Evolutionary conservation across 192 early-diverging fungal genomes (phyloP).

Genomic region (Entrophospora sp.): DNA sequence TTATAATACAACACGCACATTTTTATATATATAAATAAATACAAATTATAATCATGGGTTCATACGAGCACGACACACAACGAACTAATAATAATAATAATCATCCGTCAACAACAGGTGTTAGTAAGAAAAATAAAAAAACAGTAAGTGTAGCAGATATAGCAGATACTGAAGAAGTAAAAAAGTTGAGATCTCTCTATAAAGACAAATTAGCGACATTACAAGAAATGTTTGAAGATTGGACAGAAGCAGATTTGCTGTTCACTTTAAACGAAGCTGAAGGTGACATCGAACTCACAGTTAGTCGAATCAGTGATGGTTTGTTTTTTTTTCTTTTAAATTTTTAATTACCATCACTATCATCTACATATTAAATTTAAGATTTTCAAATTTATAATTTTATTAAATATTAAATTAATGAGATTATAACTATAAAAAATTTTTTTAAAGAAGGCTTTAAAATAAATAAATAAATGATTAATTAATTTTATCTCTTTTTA

Average conservation of each 20-base stretch:
- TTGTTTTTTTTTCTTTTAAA: neutral
- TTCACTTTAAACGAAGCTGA: conserved; percentile 74
- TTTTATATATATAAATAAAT: too few species aligned
- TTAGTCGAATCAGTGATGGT: conserved; percentile 77
- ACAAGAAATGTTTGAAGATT: conserved; percentile 67
- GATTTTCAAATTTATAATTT: neutral
- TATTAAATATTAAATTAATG: neutral
- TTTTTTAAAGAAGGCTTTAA: neutral
- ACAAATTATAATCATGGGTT: too few species aligned
- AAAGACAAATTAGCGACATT: conserved; percentile 47
- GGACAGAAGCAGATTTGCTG: conserved; percentile 84
- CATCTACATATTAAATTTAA: neutral
- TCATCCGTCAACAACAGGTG: too few species aligned
- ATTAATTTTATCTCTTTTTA: conserved; percentile 18
- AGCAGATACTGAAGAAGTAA: too few species aligned
- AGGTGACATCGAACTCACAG: conserved; percentile 76
- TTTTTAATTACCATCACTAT: neutral
- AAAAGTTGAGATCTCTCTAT: conserved; percentile 52
- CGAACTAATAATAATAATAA: too few species aligned
- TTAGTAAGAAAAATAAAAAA: too few species aligned
- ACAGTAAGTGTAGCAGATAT: too few species aligned
- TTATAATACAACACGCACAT: too few species aligned
- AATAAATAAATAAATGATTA: neutral
- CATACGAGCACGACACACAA: too few species aligned
- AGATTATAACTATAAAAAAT: neutral